phyloP scores from a whole-genome alignment of 768 basidiomycete species.

The Amanita fuliginea region DNA sequence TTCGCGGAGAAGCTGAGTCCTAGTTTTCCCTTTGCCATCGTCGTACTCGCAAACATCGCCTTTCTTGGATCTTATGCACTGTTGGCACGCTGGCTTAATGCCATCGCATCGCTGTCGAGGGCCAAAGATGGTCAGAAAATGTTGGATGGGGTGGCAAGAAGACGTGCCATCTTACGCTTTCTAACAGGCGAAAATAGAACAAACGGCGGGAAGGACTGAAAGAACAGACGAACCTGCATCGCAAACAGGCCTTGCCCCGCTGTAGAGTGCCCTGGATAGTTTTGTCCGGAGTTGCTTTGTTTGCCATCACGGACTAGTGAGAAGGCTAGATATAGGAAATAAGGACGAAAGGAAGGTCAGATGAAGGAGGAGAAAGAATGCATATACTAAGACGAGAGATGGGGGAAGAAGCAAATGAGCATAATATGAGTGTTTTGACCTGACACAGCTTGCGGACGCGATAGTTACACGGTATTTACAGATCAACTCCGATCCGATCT shows the following conservation, averaged over 20 bases:
- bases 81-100: conserved; percentile 64
- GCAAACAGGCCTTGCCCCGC: conserved; percentile 60
- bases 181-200: conserved; percentile 19
- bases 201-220: conserved; percentile 5
- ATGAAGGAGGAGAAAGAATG: conserved; percentile 14
- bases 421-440: conserved; percentile 9
- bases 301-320: conserved; percentile 32
- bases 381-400: conserved; percentile 14
- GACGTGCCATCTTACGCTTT: conserved; percentile 58
- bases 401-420: conserved; percentile 13
- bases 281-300: conserved; percentile 25
- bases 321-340: conserved; percentile 11
- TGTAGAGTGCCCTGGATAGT: conserved; percentile 36
- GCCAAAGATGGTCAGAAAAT: conserved; percentile 9
- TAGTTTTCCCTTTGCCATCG: conserved; percentile 76
- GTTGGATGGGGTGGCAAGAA: conserved; percentile 1
- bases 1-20: conserved; percentile 70
- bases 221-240: conserved; percentile 42
- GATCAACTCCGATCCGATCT: conserved; percentile 8
- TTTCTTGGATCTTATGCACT: conserved; percentile 72
- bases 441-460: conserved; percentile 9
- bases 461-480: conserved; percentile 7
- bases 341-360: conserved; percentile 20
- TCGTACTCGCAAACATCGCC: conserved; percentile 69
- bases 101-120: conserved; percentile 62